Evolutionary conservation across 139 green algal species (phyloP).

Genomic region (Desmodesmus armatus): DNA sequence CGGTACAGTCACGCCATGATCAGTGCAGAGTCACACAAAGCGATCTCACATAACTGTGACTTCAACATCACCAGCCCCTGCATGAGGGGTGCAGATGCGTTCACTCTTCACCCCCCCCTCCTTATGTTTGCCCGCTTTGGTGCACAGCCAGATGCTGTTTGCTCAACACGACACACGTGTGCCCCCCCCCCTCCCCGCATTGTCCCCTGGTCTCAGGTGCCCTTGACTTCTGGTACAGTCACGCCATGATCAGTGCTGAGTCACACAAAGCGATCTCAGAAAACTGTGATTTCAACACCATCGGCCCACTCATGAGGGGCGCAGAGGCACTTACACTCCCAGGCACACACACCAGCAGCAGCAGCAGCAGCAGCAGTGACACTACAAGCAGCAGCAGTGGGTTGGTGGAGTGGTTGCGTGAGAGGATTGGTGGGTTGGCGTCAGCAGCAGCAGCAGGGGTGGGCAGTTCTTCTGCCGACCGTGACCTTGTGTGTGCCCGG

Average conservation of each 20-base stretch:
- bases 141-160: too few species aligned
- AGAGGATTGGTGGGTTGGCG: not conserved
- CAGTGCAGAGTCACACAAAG: slow-evolving; percentile 44
- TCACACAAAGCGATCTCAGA: slow-evolving; percentile 36
- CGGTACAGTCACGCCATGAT: slow-evolving; percentile 79
- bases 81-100: too few species aligned
- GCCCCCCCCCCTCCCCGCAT: too few species aligned
- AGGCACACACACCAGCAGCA: not conserved
- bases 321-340: slow-evolving; percentile 34
- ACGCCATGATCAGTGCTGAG: slow-evolving; percentile 68
- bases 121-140: too few species aligned
- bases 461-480: not conserved
- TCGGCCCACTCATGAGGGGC: slow-evolving; percentile 49
- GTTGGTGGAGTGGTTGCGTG: not conserved
- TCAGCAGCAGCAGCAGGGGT: not conserved
- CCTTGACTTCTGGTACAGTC: slow-evolving; percentile 81
- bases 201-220: slow-evolving; percentile 46
- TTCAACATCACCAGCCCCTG: slow-evolving; percentile 53
- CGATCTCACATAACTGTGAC: slow-evolving; percentile 56
- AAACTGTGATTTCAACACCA: slow-evolving; percentile 60
- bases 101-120: too few species aligned
- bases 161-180: too few species aligned
- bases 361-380: not conserved
- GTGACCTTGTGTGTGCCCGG: not conserved
- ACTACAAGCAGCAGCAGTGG: not conserved